Conservation (phyloP, 495 filamentous ascomycete genomes). For the Penicillium silybi region DNA sequence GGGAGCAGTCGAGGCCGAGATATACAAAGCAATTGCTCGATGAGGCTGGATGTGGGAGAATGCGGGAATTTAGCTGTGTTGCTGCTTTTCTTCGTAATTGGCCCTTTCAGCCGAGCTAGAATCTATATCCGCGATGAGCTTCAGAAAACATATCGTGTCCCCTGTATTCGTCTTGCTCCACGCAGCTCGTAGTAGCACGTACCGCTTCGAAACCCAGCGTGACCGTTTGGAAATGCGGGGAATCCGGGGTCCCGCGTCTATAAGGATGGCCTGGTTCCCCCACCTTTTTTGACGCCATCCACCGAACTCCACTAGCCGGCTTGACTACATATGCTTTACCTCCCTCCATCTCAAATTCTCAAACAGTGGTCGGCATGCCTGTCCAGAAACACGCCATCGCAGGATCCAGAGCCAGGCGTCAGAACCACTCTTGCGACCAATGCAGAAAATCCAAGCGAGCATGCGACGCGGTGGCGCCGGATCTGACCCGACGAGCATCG, state of each 20-base stretch:
- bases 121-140: too few relatives aligned
- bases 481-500: slow-evolving; percentile 1
- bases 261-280: not conserved
- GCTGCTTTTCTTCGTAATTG: too few relatives aligned
- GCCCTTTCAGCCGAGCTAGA: too few relatives aligned
- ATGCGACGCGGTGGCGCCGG: slow-evolving; percentile 2
- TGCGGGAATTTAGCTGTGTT: too few relatives aligned
- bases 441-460: slow-evolving; percentile 11
- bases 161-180: too few relatives aligned
- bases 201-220: too few relatives aligned
- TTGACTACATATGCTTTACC: not conserved
- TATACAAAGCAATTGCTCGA: too few relatives aligned
- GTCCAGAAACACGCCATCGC: not conserved
- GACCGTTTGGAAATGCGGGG: not conserved
- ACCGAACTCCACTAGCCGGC: not conserved
- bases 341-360: not conserved
- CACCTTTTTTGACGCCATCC: not conserved
- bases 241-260: not conserved
- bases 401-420: slow-evolving; percentile 13
- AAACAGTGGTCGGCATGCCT: not conserved
- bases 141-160: too few relatives aligned
- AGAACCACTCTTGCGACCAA: slow-evolving; percentile 10
- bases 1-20: too few relatives aligned
- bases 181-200: too few relatives aligned
- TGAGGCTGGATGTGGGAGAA: too few relatives aligned